Evolutionary conservation across 257 asterid genomes (phyloP), one percentile per base, ranked within the genome.

Genomic region (Datura wrightii): DNA sequence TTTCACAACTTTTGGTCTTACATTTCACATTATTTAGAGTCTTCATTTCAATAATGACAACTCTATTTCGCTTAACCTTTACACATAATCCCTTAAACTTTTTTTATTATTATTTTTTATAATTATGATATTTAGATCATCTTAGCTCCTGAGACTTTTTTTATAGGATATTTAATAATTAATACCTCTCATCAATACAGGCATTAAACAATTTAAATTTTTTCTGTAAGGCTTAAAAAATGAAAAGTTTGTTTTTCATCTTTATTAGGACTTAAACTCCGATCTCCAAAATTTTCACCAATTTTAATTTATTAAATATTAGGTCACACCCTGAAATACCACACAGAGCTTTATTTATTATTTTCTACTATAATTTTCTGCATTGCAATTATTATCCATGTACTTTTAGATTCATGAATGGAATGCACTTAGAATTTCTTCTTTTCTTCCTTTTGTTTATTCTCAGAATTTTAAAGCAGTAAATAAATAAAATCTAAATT

Each of bases 1-100:
- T 69, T 69, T 69, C n/a, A 70, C 18, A 70, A 9, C 15, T 70
- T 70, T 16, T 70, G 5, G 55, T 42, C 79, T 70, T 41, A 70
- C 54, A 8, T 70, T 41, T 70, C 79, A 70, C 55, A 70, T 42
- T 18, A 70, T 42, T 18, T 16, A 5, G 16, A 18, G 34, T 70
- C 54, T 42, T 18, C 55, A 41, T 42, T 8, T 42, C 79, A 70
- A 70, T 42, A 48, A 74, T 74, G 24, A 31, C 11, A 48, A 74
- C 60, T 74, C 60, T 24, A 74, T 24, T 24, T 50, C 6, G 24
- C 81, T 50, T 50, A 19, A 11, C 42, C 81, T 48, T 74, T 74
- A 24, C 56, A 19, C 10, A 63, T 54, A 54, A 54, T 4, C 59
- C 13, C 42, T 48, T 18, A 8, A 6, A 2, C 31, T 24, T 8